Conservation (phyloP, 768 basidiomycete species). For the Tricholoma bakamatsutake region DNA sequence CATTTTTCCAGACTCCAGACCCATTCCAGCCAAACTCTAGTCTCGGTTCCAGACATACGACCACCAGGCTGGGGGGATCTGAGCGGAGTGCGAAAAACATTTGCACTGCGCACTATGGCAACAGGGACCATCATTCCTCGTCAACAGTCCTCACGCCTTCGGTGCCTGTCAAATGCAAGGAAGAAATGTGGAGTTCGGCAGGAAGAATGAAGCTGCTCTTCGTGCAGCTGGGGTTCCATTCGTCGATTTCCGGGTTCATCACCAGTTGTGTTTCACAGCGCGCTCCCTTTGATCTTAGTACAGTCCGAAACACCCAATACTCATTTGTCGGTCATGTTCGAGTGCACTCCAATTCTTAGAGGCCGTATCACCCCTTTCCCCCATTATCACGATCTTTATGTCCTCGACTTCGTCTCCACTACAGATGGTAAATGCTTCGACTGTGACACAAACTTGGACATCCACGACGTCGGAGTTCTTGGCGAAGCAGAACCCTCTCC, state of each 20-base stretch:
- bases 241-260: conserved; percentile 9
- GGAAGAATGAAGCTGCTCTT: conserved; percentile 5
- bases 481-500: conserved; percentile 2
- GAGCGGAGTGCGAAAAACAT: too few relatives aligned
- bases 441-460: conserved; percentile 5
- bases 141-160: conserved; percentile 6
- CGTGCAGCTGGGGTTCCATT: conserved; percentile 10
- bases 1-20: too few relatives aligned
- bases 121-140: too few relatives aligned
- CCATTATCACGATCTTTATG: conserved; percentile 4
- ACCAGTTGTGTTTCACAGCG: not conserved
- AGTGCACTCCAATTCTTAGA: conserved; percentile 10
- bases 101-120: too few relatives aligned
- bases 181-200: conserved; percentile 7
- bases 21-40: too few relatives aligned
- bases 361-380: conserved; percentile 12
- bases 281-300: conserved; percentile 8
- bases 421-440: conserved; percentile 4
- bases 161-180: conserved; percentile 1
- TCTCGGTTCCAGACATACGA: too few relatives aligned
- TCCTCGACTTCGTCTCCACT: conserved; percentile 11
- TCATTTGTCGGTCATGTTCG: conserved; percentile 8
- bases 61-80: too few relatives aligned
- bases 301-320: conserved; percentile 10
- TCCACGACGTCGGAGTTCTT: conserved; percentile 8